Evolutionary conservation across 768 basidiomycete genomes (phyloP), one percentile per base, ranked within the genome.

Genomic region (Sporobolomyces phaffii): DNA sequence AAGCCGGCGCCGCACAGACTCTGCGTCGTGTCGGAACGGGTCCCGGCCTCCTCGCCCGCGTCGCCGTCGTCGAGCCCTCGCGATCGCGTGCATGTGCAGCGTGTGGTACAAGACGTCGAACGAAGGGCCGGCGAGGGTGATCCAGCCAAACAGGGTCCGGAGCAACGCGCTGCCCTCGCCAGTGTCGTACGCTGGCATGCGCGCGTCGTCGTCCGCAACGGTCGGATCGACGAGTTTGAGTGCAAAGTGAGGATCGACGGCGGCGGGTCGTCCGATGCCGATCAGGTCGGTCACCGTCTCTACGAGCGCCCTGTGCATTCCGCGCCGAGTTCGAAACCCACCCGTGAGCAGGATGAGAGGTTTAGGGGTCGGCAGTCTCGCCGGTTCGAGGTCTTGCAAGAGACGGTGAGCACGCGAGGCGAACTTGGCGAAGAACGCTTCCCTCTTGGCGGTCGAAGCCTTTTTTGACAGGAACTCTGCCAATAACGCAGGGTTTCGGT

Each of bases 321-420:
- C 81, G 0, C 81, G 77, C 20, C 84, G 83, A 0, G 86, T 84
- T 28, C 82, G 80, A 44, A 94, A 82, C 28, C 89, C 90, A 33
- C 91, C 91, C 0, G 91, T 92, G 31, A 93, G 82, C 33, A 92
- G 79, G 69, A 92, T 80, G 10, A 87, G 79, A 1, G 90, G 89
- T 3, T 77, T 73, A 1, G 76, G 74, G 11, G 73, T 59, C 9
- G 64, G 40, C 13, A 74, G 68, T 13, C 71, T 61, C 15, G 75
- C 72, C 1, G 78, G 60, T 1, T 79, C 53, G 5, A 77, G 69
- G 8, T 63, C 40, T n/a, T 31, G 24, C 38, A 89, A 73, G 29
- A 79, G 77, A 48, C 78, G 73, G 66, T 85, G 78, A 1, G 84
- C 86, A 64, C 78, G 77, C 38, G 80, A 80, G 2, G 91, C 84